Evolutionary conservation across 106 monocot species (phyloP), one percentile per base, ranked within the genome.

Genomic region (Dendrobium officinale): DNA sequence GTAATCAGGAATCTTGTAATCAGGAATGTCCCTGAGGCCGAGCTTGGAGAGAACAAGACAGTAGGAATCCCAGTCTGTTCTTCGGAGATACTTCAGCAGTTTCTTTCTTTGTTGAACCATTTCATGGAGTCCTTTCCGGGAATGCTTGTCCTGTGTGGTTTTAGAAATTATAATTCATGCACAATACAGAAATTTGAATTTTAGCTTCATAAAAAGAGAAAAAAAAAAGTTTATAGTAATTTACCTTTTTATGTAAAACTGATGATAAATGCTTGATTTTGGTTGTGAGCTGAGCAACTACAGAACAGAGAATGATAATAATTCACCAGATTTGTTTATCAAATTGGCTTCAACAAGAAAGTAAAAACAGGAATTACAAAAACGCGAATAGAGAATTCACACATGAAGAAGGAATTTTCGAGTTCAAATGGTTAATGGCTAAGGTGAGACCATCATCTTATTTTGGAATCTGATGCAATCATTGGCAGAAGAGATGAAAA

Each of bases 41-140:
- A 99, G 86, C 81, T 89, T 99, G 20, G 99, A 91, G 47, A 99
- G 73, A 5, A 90, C 99, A 70, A 99, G 43, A 77, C 88, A 84
- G 81, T 99, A 99, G 9, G 99, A 99, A 26, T 95, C 99, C 99
- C 99, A 99, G 80, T 99, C 99, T 33, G 99, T 95, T 78, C 99
- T 88, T 64, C 95, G 84, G 0, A 99, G 84, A 78, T 99, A 99
- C 81, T 95, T 95, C 77, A 99, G 93, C 72, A 91, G 86, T 55
- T 93, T 99, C 90, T 90, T 99, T 56, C 99, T 92, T 74, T 73
- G 89, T 79, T 95, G 91, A 40, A 99, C 93, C 99, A 99, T 95
- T 67, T 90, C 95, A 75, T 85, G 80, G 11, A 99, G 91, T 6
- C 99, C 99, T 81, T 95, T 99, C 42, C 75, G 81, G 0, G 99